These are phyloP conservation scores for Calocybe indica DNA, from an alignment of 768 basidiomycete genomes.

Conservation along the genomic window DNA sequence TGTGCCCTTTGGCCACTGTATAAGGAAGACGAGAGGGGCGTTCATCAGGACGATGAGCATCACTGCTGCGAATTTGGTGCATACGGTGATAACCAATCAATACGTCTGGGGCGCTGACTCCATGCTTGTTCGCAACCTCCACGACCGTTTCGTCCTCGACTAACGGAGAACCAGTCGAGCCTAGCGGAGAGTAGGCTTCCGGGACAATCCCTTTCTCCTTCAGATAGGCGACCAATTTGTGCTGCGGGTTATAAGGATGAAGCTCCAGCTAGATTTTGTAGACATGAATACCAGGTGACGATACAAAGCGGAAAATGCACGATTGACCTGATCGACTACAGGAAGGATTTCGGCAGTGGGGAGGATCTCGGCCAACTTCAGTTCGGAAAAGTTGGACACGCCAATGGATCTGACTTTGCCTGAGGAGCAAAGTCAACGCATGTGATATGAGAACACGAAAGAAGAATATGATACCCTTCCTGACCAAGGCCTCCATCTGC, in stretches of 20 bases:
- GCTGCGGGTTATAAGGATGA: constrained; percentile 73
- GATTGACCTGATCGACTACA: constrained; percentile 61
- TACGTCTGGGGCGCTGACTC: constrained; percentile 48
- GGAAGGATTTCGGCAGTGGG: constrained; percentile 62
- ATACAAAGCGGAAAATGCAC: not conserved
- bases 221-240: constrained; percentile 57
- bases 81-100: constrained; percentile 59
- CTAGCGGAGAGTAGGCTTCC: constrained; percentile 80
- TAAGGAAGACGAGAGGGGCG: constrained; percentile 6
- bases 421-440: constrained; percentile 15
- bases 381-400: constrained; percentile 70
- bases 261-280: constrained; percentile 49
- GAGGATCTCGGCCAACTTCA: constrained; percentile 64
- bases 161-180: constrained; percentile 61
- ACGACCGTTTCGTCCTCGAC: constrained; percentile 55
- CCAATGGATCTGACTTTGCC: constrained; percentile 68
- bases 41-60: not conserved
- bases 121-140: constrained; percentile 54
- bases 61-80: constrained; percentile 10
- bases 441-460: constrained; percentile 4
- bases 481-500: constrained; percentile 71
- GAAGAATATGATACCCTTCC: constrained; percentile 38
- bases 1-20: constrained; percentile 55
- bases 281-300: not conserved
- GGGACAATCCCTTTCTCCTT: constrained; percentile 61